A percentile compares a stretch with the other conserved stretches of the same genome.
phyloP scores from a whole-genome alignment of 2,329 filamentous ascomycete genomes.

The Lasiodiplodia sp. region DNA sequence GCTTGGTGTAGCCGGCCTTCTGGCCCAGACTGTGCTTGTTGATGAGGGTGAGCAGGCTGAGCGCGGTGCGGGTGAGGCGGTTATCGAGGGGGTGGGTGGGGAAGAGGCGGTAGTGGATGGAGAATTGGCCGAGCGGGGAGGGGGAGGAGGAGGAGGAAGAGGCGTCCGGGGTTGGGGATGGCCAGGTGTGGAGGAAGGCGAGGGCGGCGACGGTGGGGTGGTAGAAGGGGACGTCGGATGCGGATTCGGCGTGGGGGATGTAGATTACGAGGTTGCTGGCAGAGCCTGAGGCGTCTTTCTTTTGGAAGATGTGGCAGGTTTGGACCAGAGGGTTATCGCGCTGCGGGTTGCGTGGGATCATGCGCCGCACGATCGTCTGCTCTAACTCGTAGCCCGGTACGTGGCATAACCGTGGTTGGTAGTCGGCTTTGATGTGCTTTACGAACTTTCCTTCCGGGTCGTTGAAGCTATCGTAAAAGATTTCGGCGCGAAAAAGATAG shows the following conservation, averaged over 20 bases:
- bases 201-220: constrained; percentile 79
- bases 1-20: constrained; percentile 74
- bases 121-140: constrained; percentile 49
- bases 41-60: constrained; percentile 71
- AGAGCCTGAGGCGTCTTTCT: constrained; percentile 29
- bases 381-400: constrained; percentile 53
- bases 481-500: constrained; percentile 80
- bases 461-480: constrained; percentile 64
- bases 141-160: constrained; percentile 23
- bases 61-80: constrained; percentile 71
- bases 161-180: constrained; percentile 36
- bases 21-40: constrained; percentile 76
- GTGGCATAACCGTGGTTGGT: constrained; percentile 37
- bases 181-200: constrained; percentile 77
- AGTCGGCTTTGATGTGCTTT: constrained; percentile 57
- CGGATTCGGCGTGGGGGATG: constrained; percentile 71
- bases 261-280: constrained; percentile 73
- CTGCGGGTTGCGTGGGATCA: constrained; percentile 82
- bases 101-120: constrained; percentile 62
- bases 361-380: constrained; percentile 73
- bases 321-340: constrained; percentile 80
- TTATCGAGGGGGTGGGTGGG: constrained; percentile 46
- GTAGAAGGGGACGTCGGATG: constrained; percentile 80
- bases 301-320: constrained; percentile 76
- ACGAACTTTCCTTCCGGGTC: constrained; percentile 50